Evolutionary conservation across 140 eudicot genomes (phyloP).

Genomic region (Anethum foeniculum): DNA sequence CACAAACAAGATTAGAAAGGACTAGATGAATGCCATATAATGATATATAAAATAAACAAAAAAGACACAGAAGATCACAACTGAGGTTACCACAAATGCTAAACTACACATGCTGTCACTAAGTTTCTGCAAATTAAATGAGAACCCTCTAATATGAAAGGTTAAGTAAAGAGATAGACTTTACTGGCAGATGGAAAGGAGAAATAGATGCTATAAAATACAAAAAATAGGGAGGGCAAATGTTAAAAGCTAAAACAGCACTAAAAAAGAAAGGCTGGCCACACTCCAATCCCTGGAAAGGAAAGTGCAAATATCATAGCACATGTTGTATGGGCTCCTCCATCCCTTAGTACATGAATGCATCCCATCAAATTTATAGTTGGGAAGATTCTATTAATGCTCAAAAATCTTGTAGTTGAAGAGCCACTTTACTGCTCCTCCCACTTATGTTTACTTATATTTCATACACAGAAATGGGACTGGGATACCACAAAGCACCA

Average conservation of each 20-base stretch:
- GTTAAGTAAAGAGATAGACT: background rate
- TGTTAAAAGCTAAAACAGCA: constrained; percentile 2
- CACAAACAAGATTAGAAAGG: background rate
- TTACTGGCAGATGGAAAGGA: background rate
- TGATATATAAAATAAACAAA: background rate
- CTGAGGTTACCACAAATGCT: background rate
- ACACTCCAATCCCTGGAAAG: constrained; percentile 15
- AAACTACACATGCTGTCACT: background rate
- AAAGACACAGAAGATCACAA: background rate
- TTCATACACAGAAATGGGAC: background rate
- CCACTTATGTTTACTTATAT: background rate
- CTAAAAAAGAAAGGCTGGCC: background rate
- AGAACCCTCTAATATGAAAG: background rate
- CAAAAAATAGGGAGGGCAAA: background rate
- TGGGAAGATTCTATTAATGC: constrained; percentile 6
- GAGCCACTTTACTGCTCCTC: constrained; percentile 13
- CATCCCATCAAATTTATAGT: constrained; percentile 4
- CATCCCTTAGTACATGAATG: constrained; percentile 7
- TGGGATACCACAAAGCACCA: constrained; percentile 8
- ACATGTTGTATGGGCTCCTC: constrained; percentile 6
- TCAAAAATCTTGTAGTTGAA: background rate
- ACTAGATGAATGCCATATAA: background rate
- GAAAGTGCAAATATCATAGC: constrained; percentile 7
- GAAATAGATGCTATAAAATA: constrained; percentile 1
- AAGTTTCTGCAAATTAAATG: background rate